These are phyloP conservation scores for Amborella trichopoda DNA, from an alignment of 164 flowering plant species.

Conservation along the genomic window DNA sequence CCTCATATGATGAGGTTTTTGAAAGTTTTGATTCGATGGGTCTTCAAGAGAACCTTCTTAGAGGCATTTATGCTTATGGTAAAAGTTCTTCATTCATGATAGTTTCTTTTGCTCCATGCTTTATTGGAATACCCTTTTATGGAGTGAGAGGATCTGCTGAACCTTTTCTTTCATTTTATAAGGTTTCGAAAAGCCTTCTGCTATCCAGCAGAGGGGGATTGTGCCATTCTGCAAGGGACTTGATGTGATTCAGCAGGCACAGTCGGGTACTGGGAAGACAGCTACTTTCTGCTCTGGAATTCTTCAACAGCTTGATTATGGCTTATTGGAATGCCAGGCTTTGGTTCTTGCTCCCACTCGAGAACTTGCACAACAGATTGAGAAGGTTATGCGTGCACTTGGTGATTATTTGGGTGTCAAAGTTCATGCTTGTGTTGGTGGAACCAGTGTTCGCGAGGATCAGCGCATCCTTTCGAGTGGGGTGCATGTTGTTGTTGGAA, in stretches of 20 bases:
- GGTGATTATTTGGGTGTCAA: conserved; percentile 84
- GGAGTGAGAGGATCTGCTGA: not conserved
- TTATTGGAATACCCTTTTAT: not conserved
- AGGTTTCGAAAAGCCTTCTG: conserved; percentile 93
- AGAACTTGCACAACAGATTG: conserved; percentile 83
- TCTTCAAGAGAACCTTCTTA: conserved; percentile 53
- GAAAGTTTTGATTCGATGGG: conserved; percentile 72
- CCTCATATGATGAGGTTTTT: conserved; percentile 61
- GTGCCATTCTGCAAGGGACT: conserved; percentile 82
- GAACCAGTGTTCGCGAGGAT: conserved; percentile 89
- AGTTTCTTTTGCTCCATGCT: not conserved
- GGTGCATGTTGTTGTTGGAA: conserved; percentile 81
- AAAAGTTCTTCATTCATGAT: not conserved
- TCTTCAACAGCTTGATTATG: conserved; percentile 70
- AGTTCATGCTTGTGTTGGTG: conserved; percentile 94
- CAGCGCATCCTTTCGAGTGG: conserved; percentile 68
- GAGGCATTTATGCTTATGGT: conserved; percentile 90
- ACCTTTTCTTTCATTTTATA: conserved; percentile 2
- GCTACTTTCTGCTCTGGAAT: conserved; percentile 88
- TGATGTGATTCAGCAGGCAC: conserved; percentile 87
- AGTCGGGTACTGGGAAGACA: conserved; percentile 86
- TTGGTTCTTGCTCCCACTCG: conserved; percentile 80
- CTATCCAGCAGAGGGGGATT: conserved; percentile 83
- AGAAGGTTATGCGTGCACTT: conserved; percentile 87
- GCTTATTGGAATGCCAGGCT: conserved; percentile 58